Base-by-base conservation (phyloP, 1,284 basidiomycete species). In the Ganoderma sp. region DNA sequence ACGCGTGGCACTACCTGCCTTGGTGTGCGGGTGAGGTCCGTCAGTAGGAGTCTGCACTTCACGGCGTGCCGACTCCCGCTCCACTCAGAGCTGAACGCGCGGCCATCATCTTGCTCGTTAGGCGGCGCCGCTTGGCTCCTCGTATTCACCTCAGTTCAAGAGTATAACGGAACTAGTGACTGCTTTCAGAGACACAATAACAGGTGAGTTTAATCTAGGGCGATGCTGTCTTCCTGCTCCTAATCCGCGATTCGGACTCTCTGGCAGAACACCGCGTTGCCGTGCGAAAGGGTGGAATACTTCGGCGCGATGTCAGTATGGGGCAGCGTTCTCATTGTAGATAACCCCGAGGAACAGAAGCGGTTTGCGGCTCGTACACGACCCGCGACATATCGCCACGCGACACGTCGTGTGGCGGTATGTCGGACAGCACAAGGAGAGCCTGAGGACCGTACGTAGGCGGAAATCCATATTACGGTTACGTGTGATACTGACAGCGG, bases 181-280 rank as follows among this genome's bases (percentile, higher is more conserved):
- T 2, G 69, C 68, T 2, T 12, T 71, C 7, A 65, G 68, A 14
- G 71, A 73, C 41, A 67, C 69, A 0, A 68, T 74, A n/a, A 39
- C 15, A 37, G 73, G 73, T 71, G 48, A 25, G 70, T 50, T 6
- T 22, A 32, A 32, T 32, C 32, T 32, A 32, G 8, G n/a, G 7
- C 12, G 37, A 39, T 39, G 37, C 12, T 41, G 15, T 43, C 42
- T 15, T 6, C 15, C 5, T 22, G 22, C 3, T 14, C 2, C 8
- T 25, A 8, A 10, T 12, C 17, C 59, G 4, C 14, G 0, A 10
- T 61, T 28, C 37, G 7, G 37, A 39, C 22, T 15, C 9, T 15
- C 25, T 28, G 25, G 25, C 25, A 61, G 59, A 42, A 9, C 59
- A 61, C 19, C 25, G 42, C 37, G 10, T 2, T 22, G 39, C 25